Evolutionary conservation across 345 rosid genomes (phyloP).

Genomic region (Euphorbia tirucalli): DNA sequence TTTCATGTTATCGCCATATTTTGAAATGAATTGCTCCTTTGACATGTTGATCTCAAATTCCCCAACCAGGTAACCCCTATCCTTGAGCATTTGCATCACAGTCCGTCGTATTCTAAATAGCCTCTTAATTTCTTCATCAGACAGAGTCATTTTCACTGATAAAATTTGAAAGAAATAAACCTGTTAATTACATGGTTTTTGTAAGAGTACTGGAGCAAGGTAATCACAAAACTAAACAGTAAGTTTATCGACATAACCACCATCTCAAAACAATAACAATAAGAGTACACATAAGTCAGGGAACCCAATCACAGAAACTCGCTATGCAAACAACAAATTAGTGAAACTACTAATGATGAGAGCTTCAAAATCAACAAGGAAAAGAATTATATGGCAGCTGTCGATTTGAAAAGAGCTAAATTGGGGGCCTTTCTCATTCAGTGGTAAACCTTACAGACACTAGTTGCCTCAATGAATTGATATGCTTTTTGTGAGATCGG

Average conservation of each 20-base stretch:
- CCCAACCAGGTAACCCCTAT: slow-evolving; percentile 66
- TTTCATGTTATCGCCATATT: slow-evolving; percentile 78
- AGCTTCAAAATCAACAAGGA: too few species aligned
- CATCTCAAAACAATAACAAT: too few species aligned
- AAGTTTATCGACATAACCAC: neutral
- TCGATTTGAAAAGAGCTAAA: too few species aligned
- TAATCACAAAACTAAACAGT: neutral
- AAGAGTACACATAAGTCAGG: too few species aligned
- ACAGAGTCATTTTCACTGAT: slow-evolving; percentile 40
- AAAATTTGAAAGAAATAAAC: neutral
- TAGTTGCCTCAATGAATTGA: too few species aligned
- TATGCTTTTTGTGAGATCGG: too few species aligned
- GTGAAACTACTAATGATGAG: too few species aligned
- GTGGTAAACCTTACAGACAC: too few species aligned
- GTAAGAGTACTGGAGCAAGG: neutral
- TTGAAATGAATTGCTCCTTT: slow-evolving; percentile 47
- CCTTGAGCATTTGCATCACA: slow-evolving; percentile 78
- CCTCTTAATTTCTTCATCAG: slow-evolving; percentile 67
- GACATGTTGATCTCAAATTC: slow-evolving; percentile 60
- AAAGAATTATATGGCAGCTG: too few species aligned
- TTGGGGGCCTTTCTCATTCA: too few species aligned
- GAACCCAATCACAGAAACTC: too few species aligned
- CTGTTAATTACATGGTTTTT: neutral
- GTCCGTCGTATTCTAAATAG: slow-evolving; percentile 61
- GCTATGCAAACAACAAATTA: too few species aligned